phyloP scores from a whole-genome alignment of 164 flowering plant genomes.

The Piper betle region DNA sequence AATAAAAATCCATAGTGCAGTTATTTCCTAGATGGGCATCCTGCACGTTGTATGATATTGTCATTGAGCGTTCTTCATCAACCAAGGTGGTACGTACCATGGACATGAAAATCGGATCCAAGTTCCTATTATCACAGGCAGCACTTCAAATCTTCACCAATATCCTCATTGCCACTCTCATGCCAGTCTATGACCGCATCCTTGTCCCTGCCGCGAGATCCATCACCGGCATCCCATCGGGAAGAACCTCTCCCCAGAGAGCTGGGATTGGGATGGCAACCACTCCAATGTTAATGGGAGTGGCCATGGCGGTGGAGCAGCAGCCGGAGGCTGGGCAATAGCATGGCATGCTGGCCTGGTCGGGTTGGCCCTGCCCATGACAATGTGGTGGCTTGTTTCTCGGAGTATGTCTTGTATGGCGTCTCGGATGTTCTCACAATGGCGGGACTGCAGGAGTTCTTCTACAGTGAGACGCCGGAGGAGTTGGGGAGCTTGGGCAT shows the following conservation, averaged over 20 bases:
- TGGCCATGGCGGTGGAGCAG: slow-evolving; percentile 2
- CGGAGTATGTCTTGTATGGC: not conserved
- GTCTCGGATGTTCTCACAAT: not conserved
- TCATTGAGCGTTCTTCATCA: not conserved
- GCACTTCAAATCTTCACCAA: not conserved
- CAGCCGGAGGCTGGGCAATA: not conserved
- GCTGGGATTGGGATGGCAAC: not conserved
- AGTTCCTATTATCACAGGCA: slow-evolving; percentile 1
- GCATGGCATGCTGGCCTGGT: not conserved
- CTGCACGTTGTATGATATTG: not conserved
- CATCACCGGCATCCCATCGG: slow-evolving; percentile 1
- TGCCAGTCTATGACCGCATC: slow-evolving; percentile 5
- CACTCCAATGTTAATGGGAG: slow-evolving; percentile 3
- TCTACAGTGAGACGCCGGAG: too few species aligned
- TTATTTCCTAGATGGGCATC: not conserved
- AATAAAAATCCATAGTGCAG: too few species aligned
- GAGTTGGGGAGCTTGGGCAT: not conserved
- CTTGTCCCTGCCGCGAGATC: slow-evolving; percentile 1
- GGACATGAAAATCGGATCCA: not conserved
- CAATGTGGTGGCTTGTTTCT: too few species aligned
- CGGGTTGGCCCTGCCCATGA: not conserved
- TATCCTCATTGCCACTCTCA: not conserved
- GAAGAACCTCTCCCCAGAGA: too few species aligned
- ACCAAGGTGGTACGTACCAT: not conserved
- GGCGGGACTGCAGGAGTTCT: not conserved